Evolutionary conservation across 805 yeast species (phyloP), one percentile per base, ranked within the genome.

Genomic region (Myxozyma neotropica): DNA sequence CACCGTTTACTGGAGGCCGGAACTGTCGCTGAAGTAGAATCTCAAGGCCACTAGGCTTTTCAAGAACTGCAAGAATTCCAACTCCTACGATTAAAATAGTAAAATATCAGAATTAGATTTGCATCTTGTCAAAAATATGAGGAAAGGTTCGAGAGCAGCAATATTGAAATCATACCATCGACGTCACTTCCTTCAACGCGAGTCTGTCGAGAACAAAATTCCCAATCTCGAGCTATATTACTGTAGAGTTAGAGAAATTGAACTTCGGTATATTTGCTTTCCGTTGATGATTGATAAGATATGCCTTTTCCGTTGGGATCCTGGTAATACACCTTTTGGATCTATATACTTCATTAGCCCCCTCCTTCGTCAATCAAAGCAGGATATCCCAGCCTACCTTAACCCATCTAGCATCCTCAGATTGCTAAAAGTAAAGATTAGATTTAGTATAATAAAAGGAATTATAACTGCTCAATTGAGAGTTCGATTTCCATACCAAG

Each of bases 1-100:
- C 89, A 19, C 90, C 93, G 54, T 81, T 86, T 2, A 87, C 88
- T 0, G 99, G 98, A 0, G 98, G 97, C 58, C 99, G 81, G 75
- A 87, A 93, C 72, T 93, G 99, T 71, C 89, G 89, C 70, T 89
- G 93, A 17, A 94, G 75, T 6, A 91, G 80, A 65, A 75, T 78
- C 61, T 82, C 83, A 2, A 84, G 80, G 21, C 80, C 80, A 17
- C 74, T 72, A 5, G 81, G 75, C 27, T 78, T 74, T 63, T 83
- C 80, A 53, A 91, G 73, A 17, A 91, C 76, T 0, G 96, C 92
- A 31, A 92, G 76, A 47, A 93, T 86, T 2, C 93, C 92, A n/a
- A 94, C 97, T 0, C 73, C 72, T 67, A 23, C 15, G 6, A 12
- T 24, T 17, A 26, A n/a, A n/a, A n/a, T n/a, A n/a, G n/a, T n/a